Conservation (phyloP, 305 asterid species). For the Fraxinus paxiana region DNA sequence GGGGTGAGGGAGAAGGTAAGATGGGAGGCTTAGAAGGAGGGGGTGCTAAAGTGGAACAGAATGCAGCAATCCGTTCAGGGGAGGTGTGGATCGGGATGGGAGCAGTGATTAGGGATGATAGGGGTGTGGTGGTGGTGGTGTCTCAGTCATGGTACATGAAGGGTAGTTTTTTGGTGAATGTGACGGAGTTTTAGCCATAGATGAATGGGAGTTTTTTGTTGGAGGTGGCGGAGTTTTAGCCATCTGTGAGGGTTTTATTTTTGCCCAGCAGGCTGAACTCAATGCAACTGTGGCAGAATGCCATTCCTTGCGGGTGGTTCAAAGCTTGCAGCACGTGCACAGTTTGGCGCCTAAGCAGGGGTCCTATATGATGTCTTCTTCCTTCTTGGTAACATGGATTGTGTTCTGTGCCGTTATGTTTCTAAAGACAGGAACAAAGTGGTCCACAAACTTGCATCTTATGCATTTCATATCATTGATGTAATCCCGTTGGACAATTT, state of each 20-base stretch:
- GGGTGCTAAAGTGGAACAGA: neutral
- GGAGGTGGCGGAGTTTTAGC: neutral
- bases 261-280: neutral
- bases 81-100: neutral
- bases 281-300: neutral
- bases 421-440: neutral
- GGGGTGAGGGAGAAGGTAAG: conserved; percentile 6
- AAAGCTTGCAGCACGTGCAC: neutral
- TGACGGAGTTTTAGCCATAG: neutral
- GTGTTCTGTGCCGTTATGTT: neutral
- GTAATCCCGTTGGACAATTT: neutral
- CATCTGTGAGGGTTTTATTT: neutral
- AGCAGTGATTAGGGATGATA: neutral
- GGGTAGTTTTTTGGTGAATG: neutral
- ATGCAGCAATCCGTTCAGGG: neutral
- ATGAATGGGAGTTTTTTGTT: neutral
- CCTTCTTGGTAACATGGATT: neutral
- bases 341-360: neutral
- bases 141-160: neutral
- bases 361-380: neutral
- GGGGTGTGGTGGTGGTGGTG: neutral
- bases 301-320: neutral
- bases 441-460: neutral
- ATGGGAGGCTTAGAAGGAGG: neutral
- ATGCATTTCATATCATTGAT: neutral